Base-by-base conservation (phyloP, 768 basidiomycete genomes). In the Gautieria morchelliformis region DNA sequence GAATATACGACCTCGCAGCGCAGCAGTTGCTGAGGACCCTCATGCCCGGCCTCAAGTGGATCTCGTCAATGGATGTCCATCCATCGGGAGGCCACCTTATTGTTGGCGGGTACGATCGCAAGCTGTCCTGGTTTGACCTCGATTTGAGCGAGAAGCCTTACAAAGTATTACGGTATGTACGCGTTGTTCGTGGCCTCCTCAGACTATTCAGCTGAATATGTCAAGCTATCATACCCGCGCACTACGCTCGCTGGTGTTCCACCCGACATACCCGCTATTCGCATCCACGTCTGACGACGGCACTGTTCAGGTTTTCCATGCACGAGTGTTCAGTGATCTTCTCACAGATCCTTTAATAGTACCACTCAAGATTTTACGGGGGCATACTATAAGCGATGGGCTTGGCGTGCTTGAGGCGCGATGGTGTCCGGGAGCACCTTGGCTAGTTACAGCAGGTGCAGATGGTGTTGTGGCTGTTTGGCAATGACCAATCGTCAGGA, bases 271-370 rank as follows among this genome's bases (percentile, higher is more conserved):
- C 71, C 96, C 96, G 27, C 81, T 99, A 22, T 98, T 99, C 69
- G 93, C 93, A 11, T 94, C 92, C 6, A 89, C 92, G 44, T 94
- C 93, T 22, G 96, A 99, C 70, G 96, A 97, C 70, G 96, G 96
- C 30, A 85, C 91, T 42, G 91, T 98, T 63, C 95, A 98, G 69
- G 76, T 99, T 63, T 98, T 99, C 82, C 96, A 99, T 70, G 81
- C 88, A 33, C 83, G 94, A 60, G 89, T 98, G 46, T 98, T 89
- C 73, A 87, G 82, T 65, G 96, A 99, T 69, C 78, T 97, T 47
- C 88, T 96, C 83, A 94, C 90, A 46, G 95, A 99, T 71, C 95
- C 96, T 33, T 76, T 98, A 58, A 97, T 99, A 64, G 95, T 99
- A 1, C 96, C 96, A 19, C 75, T 99, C 65, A 98, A 98, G 72